Evolutionary conservation across 768 basidiomycete species (phyloP).

Genomic region (Cystobasidium tubakii): DNA sequence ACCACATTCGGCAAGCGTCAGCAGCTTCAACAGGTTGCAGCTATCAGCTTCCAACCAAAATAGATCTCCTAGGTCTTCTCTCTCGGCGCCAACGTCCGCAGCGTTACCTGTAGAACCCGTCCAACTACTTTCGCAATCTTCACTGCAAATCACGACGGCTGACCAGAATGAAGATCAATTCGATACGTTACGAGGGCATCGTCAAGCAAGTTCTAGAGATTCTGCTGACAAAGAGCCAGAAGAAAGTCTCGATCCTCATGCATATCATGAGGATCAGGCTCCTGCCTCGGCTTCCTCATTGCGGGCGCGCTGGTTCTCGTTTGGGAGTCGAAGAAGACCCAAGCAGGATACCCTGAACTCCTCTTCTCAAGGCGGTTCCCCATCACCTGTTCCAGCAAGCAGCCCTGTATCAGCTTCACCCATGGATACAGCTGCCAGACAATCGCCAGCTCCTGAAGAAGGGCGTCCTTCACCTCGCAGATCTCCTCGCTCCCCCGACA

Average conservation of each 20-base stretch:
- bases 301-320: slow-evolving; percentile 25
- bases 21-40: neutral
- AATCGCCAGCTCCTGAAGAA: neutral
- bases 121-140: neutral
- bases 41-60: neutral
- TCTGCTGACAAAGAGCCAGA: neutral
- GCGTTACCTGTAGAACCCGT: neutral
- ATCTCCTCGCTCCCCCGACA: neutral
- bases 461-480: neutral
- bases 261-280: neutral
- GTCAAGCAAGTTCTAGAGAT: neutral
- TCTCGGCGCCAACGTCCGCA: neutral
- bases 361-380: neutral
- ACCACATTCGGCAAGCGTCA: neutral
- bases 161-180: neutral
- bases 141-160: neutral
- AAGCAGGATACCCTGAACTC: slow-evolving; percentile 1
- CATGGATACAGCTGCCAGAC: neutral
- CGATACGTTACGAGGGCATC: neutral
- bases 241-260: neutral
- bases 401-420: slow-evolving; percentile 18
- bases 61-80: neutral
- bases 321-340: slow-evolving; percentile 19
- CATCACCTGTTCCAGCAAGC: slow-evolving; percentile 2
- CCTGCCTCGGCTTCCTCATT: neutral